Conservation (phyloP, 73 alveolate species). For the Halteria grandinella region DNA sequence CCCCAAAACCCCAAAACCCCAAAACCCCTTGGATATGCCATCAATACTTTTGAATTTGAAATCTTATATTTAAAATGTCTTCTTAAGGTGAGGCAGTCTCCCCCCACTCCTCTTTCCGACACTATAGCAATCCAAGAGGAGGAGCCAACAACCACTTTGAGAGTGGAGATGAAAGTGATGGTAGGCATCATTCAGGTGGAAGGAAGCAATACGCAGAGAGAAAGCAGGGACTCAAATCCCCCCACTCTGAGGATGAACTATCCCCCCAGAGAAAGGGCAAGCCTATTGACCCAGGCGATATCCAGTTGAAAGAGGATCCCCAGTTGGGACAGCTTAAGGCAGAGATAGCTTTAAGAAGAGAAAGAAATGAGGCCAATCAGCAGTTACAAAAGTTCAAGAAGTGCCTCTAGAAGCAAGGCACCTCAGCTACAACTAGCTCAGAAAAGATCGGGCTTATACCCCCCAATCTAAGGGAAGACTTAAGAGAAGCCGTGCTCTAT, state of each 20-base stretch:
- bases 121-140: too few species aligned
- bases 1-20: too few species aligned
- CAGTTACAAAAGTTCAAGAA: conserved; percentile 25
- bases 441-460: too few species aligned
- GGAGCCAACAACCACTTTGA: not conserved
- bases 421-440: too few species aligned
- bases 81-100: too few species aligned
- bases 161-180: conserved; percentile 2
- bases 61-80: too few species aligned
- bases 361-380: conserved; percentile 47
- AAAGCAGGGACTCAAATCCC: not conserved
- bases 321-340: too few species aligned
- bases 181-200: not conserved
- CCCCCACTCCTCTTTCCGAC: too few species aligned
- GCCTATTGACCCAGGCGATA: not conserved
- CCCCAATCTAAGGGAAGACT: too few species aligned
- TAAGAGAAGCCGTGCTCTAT: conserved; percentile 39
- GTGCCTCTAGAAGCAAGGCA: conserved; percentile 18
- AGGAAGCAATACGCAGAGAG: not conserved
- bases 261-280: conserved; percentile 31
- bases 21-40: too few species aligned
- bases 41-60: too few species aligned
- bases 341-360: conserved; percentile 27
- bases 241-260: conserved; percentile 11
- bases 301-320: not conserved